Evolutionary conservation across 2,329 filamentous ascomycete genomes (phyloP).

Genomic region (Hymenotorrendiella dingleyae): DNA sequence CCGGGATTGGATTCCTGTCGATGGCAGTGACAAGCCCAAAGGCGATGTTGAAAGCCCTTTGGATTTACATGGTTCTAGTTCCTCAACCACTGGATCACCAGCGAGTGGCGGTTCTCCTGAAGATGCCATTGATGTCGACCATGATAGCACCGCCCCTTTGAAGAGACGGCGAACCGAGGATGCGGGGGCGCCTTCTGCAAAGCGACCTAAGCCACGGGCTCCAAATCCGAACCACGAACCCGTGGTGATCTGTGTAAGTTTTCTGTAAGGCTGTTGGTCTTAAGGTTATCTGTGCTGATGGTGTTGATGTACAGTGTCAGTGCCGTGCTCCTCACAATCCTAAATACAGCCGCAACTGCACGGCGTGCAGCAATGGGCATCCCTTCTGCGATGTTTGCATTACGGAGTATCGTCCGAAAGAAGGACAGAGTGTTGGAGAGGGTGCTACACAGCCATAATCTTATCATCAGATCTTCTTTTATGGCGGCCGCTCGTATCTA

Average conservation of each 20-base stretch:
- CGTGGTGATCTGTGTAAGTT: constrained; percentile 22
- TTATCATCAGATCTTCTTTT: too few relatives aligned
- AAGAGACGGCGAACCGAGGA: too few relatives aligned
- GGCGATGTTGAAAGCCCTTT: constrained; percentile 8
- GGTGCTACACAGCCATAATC: too few relatives aligned
- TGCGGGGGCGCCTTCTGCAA: too few relatives aligned
- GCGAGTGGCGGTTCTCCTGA: too few relatives aligned
- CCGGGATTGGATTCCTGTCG: constrained; percentile 44
- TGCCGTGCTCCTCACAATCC: constrained; percentile 16
- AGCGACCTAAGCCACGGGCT: too few relatives aligned
- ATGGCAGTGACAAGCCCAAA: constrained; percentile 19
- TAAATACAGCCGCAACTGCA: constrained; percentile 13
- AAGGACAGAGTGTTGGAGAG: too few relatives aligned
- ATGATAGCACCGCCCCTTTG: too few relatives aligned
- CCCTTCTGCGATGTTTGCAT: constrained; percentile 16
- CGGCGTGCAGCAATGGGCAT: constrained; percentile 14
- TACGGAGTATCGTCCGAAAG: background rate
- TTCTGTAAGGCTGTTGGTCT: background rate
- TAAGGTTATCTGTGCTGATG: background rate
- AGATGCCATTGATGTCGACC: too few relatives aligned
- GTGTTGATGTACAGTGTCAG: constrained; percentile 17
- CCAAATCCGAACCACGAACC: too few relatives aligned
- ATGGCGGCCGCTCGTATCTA: too few relatives aligned
- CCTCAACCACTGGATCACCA: too few relatives aligned
- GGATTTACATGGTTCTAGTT: background rate